Base-by-base conservation (phyloP, 1,139 yeast species). In the Scheffersomyces parashehatae region DNA sequence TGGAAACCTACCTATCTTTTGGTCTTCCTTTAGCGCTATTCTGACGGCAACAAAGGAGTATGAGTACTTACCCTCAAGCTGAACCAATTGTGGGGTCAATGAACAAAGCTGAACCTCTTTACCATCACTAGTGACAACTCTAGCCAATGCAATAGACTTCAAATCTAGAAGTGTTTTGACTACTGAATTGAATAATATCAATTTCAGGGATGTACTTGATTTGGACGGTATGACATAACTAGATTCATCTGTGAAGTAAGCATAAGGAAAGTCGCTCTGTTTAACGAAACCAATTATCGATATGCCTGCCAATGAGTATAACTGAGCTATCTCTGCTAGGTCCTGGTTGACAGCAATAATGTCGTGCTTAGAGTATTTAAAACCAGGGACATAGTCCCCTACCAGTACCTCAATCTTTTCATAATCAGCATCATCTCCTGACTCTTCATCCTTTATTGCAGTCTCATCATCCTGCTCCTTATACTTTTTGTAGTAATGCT, bases 1-100 rank as follows among this genome's bases (percentile, higher is more conserved):
- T 0, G 88, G 84, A 52, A 87, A 85, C 37, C 71, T 70, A 12
- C 86, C 82, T 11, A 78, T 67, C 49, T 85, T 81, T 51, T 82
- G 85, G 58, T 91, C 97, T 53, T 89, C 96, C 29, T 77, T 76
- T 62, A 80, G 88, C 1, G 97, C 96, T n/a, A 90, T 59, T 35
- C 83, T 69, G 5, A 67, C 62, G 50, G 74, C 56, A 3, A 66
- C 55, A 44, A 77, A 67, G 0, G 68, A 60, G 42, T 65, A 65
- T 2, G 62, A 56, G 39, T 47, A 48, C 14, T 58, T 40, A 5
- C 31, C 41, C 1, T 49, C 53, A 4, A 42, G 48, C 26, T 43
- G 46, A 4, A 59, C 52, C 29, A 31, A 15, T 70, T 59, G 36
- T 0, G 93, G 96, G 32, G 75, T 65, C 48, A 85, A 60, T 1